Base-by-base conservation (phyloP, 2,329 filamentous ascomycete species). In the Sporothrix mexicana region DNA sequence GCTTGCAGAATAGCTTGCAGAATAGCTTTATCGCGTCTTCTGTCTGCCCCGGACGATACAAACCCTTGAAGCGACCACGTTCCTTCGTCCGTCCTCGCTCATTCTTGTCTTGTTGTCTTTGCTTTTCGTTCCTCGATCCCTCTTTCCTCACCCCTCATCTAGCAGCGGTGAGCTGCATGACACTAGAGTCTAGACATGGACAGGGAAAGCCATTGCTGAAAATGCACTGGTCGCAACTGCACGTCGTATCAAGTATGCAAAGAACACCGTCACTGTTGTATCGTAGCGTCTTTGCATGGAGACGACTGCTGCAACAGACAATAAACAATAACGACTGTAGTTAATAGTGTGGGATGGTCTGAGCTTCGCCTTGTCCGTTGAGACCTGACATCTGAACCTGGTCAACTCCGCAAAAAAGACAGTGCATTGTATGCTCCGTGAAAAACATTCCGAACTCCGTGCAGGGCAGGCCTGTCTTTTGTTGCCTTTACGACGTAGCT, bases 151-250 rank as follows among this genome's bases (percentile, higher is more conserved):
- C 53, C 41, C 49, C 41, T 20, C 45, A 20, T 36, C 57, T 3
- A 61, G 10, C 69, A 64, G 66, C 59, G 70, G 69, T 71, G 69
- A 71, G 59, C 69, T 71, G 69, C 69, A 71, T 64, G 47, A 30
- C 55, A 59, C 69, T 62, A 62, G 8, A 15, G 51, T 12, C 55
- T 55, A 43, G 61, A 66, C 20, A 66, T 30, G 30, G 30, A 36
- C 30, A 36, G 30, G 30, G 43, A 67, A 45, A 64, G 8, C 59
- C 30, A 17, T 23, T 45, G n/a, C n/a, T 64, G 20, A 64, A n/a
- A 45, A 20, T 45, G 59, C 59, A 64, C 13, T 64, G 59, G 59
- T 5, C 30, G 30, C 30, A 36, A 36, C 30, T 7, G n/a, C n/a
- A n/a, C n/a, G n/a, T n/a, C n/a, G n/a, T n/a, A n/a, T n/a, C n/a